A percentile compares a stretch with the other conserved stretches of the same genome.
Evolutionary conservation across 2,329 filamentous ascomycete genomes (phyloP).

Genomic region (Fusarium virguliforme): DNA sequence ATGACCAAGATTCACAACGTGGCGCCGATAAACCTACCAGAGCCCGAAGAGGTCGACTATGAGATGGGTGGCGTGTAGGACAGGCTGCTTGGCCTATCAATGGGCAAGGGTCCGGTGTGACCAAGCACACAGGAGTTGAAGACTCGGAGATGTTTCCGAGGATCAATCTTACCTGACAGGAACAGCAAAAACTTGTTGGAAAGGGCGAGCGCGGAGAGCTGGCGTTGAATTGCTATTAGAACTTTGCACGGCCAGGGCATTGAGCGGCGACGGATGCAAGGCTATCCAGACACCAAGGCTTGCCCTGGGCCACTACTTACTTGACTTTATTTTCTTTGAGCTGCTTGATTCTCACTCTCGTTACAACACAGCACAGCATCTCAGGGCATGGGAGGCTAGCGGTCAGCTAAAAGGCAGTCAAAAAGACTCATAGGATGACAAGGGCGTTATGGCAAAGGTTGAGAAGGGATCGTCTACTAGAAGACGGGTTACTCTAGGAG

Average conservation of each 20-base stretch:
- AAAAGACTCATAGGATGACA: conserved; percentile 28
- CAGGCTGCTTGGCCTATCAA: not conserved
- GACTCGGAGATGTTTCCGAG: not conserved
- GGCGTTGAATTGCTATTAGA: conserved; percentile 16
- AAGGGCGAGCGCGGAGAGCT: conserved; percentile 22
- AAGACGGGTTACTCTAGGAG: conserved; percentile 39
- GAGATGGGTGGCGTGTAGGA: conserved; percentile 49
- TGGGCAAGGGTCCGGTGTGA: too few relatives aligned
- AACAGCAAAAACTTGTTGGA: conserved; percentile 7
- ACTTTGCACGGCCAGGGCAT: not conserved
- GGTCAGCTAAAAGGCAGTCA: conserved; percentile 36
- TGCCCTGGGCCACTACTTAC: conserved; percentile 7
- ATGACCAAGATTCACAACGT: conserved; percentile 73
- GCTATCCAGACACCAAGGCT: not conserved
- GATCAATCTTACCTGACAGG: conserved; percentile 23
- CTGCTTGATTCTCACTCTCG: conserved; percentile 43
- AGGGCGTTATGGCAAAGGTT: conserved; percentile 46
- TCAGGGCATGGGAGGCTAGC: conserved; percentile 39
- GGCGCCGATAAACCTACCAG: conserved; percentile 59
- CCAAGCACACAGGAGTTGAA: too few relatives aligned
- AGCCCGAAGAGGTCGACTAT: conserved; percentile 61
- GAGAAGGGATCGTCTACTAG: conserved; percentile 38
- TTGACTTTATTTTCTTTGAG: conserved; percentile 35
- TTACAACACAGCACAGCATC: conserved; percentile 39
- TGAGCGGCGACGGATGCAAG: not conserved